Evolutionary conservation across 1,284 basidiomycete genomes (phyloP), one percentile per base, ranked within the genome.

Genomic region (Xerocomus amazonicus): DNA sequence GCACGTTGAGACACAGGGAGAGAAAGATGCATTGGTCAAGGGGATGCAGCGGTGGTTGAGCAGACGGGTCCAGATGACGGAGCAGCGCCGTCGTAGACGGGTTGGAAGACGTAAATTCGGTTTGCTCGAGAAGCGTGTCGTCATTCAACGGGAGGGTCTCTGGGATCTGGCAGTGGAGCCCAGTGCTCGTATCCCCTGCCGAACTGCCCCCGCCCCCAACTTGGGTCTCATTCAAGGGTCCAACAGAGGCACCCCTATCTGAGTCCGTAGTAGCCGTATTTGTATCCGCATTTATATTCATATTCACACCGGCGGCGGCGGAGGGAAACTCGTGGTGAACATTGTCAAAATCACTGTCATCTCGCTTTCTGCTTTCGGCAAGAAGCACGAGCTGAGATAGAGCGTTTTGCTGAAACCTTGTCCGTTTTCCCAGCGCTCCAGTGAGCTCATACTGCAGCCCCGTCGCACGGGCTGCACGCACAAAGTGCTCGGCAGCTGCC

Each of bases 111-210:
- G 92, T 92, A 68, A 93, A 99, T 61, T 88, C 81, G 4, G 96
- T 99, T 61, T 90, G 84, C 70, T 99, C 97, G 38, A 99, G 79
- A 9, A 99, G 77, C 0, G 94, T 97, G 69, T 99, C 97, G 70
- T 99, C 97, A 68, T 99, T 97, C 47, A 99, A 79, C 3, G 78
- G 73, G 28, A 97, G 73, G 2, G 86, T 87, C 64, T 92, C 83
- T 10, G 96, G 97, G 43, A 91, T 23, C 19, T 23, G 19, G 9
- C 38, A 69, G 9, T 40, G 4, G 26, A 8, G 61, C 19, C 19
- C 19, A 4, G 19, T 23, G 19, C 19, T 53, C 4, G 60, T 53
- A 14, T 46, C 46, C 27, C 49, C 52, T 16, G 49, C 53, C 27
- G 41, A 19, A 40, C 39, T 33, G 19, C 19, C 19, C 19, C 54